Evolutionary conservation across 495 filamentous ascomycete genomes (phyloP).

Genomic region (Talaromyces adpressus): DNA sequence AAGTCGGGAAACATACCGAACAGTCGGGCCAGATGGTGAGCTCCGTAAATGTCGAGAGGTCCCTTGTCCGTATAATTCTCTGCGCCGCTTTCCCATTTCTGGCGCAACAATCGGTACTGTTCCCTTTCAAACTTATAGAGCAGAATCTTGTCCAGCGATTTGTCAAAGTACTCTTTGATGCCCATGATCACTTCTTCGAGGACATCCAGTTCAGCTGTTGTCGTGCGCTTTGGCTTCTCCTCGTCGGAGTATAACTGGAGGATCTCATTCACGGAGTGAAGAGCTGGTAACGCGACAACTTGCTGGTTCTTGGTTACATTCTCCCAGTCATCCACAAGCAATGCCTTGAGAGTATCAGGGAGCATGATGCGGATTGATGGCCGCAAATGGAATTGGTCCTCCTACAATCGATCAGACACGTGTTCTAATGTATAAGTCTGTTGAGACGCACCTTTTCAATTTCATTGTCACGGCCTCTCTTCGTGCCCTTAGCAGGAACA

Average conservation of each 20-base stretch:
- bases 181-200: constrained; percentile 83
- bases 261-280: constrained; percentile 65
- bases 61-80: constrained; percentile 57
- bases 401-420: constrained; percentile 42
- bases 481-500: constrained; percentile 57
- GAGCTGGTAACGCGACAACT: constrained; percentile 75
- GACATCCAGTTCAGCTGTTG: constrained; percentile 66
- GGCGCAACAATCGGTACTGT: constrained; percentile 69
- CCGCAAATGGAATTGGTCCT: constrained; percentile 71
- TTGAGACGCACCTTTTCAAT: constrained; percentile 68
- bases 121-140: constrained; percentile 87
- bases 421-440: background rate
- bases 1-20: constrained; percentile 56
- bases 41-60: constrained; percentile 77
- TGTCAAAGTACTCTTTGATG: constrained; percentile 86
- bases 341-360: constrained; percentile 78
- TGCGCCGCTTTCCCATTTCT: constrained; percentile 48
- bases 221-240: constrained; percentile 58
- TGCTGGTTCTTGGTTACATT: constrained; percentile 91
- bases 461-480: constrained; percentile 72
- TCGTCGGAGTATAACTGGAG: constrained; percentile 68
- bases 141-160: constrained; percentile 74
- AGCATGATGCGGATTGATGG: constrained; percentile 74
- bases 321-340: constrained; percentile 98
- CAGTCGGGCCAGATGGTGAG: constrained; percentile 81